Base-by-base conservation (phyloP, 176 grass and related monocot species). In the Musa schizocarpa region DNA sequence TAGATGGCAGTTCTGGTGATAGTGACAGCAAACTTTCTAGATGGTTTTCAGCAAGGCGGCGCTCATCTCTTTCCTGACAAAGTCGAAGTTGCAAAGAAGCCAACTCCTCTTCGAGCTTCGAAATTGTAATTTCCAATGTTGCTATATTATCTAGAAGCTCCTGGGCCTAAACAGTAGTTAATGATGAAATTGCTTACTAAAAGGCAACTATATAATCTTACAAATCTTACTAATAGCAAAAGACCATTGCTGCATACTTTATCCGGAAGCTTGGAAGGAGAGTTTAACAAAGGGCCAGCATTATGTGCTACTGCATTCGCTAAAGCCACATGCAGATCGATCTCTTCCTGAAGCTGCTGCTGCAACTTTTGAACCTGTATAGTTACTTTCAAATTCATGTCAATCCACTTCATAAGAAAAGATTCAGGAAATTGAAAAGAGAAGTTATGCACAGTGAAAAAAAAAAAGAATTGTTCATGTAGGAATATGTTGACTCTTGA, bases 61-160 rank as follows among this genome's bases (percentile, higher is more conserved):
- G 78, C 73, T 99, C 91, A 63, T 99, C 87, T 78, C 96, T 89
- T 75, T 95, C 96, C 78, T 87, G 85, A 72, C 88, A 99, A 75
- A 99, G 81, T 17, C 81, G 88, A 67, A 88, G 89, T 69, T 95
- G 89, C 68, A 99, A 85, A 63, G 88, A 83, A 86, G 82, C 86
- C 71, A 99, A 78, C 74, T 99, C 91, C 65, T 99, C 89, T 81
- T 99, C 91, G 0, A 99, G 91, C 58, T 94, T 85, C 11, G 62
- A 88, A 25, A 99, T 85, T 22, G 88, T 83, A 17, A 50, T 83
- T 82, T 99, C 95, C 81, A 94, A 79, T 65, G 84, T 83, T 54
- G 85, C 70, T 13, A 92, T 89, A 77, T 77, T 95, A 22, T 26
- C 66, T 63, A 99, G 85, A 81, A 99, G 87, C 66, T 95, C 88